Evolutionary conservation across 306 rosid genomes (phyloP).

Genomic region (Quercus glauca): DNA sequence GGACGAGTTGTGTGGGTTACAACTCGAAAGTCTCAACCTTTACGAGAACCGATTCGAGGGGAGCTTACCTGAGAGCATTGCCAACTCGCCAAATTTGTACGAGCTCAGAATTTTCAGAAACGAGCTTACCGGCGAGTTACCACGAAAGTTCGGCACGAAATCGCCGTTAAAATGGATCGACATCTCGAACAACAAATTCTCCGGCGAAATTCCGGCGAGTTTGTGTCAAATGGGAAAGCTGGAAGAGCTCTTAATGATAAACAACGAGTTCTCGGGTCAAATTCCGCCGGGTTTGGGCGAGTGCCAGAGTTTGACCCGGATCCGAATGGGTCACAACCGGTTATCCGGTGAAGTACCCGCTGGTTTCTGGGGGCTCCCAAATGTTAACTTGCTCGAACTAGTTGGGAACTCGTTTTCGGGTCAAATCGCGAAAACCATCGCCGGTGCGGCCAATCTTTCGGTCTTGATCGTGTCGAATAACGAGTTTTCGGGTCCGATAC

Average conservation of each 20-base stretch:
- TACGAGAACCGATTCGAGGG: constrained; percentile 74
- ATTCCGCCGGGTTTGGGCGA: constrained; percentile 57
- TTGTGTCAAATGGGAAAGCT: constrained; percentile 49
- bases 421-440: constrained; percentile 54
- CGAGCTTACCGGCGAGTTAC: constrained; percentile 56
- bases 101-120: constrained; percentile 67
- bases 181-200: constrained; percentile 56
- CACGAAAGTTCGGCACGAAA: constrained; percentile 54
- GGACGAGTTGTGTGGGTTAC: constrained; percentile 55
- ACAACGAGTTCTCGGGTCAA: constrained; percentile 56
- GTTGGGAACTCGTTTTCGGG: constrained; percentile 58
- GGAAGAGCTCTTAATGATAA: constrained; percentile 65
- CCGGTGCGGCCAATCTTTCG: constrained; percentile 55
- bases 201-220: constrained; percentile 57
- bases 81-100: constrained; percentile 48
- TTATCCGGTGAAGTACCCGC: constrained; percentile 72
- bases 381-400: constrained; percentile 61
- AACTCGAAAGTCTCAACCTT: constrained; percentile 67
- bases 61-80: constrained; percentile 58
- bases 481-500: constrained; percentile 62
- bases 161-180: constrained; percentile 68
- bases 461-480: constrained; percentile 52
- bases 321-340: constrained; percentile 55
- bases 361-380: constrained; percentile 76
- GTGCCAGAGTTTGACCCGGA: constrained; percentile 59